Conservation (phyloP, 2,329 filamentous ascomycete species). For the Shiraia bambusicola region DNA sequence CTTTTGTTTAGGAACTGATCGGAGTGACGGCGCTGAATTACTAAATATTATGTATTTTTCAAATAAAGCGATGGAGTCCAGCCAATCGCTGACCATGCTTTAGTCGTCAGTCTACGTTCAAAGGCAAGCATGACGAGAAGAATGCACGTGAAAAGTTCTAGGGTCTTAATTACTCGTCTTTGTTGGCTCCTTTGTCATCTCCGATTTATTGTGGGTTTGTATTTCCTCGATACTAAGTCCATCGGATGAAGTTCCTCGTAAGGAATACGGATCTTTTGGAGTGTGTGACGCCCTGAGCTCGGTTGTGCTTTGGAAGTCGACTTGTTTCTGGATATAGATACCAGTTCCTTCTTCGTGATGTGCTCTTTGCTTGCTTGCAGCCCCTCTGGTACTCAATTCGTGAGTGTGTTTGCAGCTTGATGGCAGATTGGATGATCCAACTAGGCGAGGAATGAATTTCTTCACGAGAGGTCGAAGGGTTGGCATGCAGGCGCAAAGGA, state of each 20-base stretch:
- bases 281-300: conserved; percentile 4
- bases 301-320: conserved; percentile 19
- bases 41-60: no score
- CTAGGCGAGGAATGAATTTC: conserved; percentile 9
- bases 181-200: no score
- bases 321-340: conserved; percentile 18
- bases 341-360: conserved; percentile 3
- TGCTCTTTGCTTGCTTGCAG: neutral
- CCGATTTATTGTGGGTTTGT: no score
- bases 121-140: no score
- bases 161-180: no score
- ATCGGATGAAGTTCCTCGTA: neutral
- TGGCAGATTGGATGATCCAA: conserved; percentile 5
- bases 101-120: no score
- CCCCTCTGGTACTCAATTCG: neutral
- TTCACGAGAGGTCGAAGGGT: conserved; percentile 16
- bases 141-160: no score
- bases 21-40: no score
- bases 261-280: neutral
- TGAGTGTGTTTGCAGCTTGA: conserved; percentile 1
- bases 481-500: conserved; percentile 22
- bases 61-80: no score
- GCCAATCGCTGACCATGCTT: no score
- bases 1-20: no score
- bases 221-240: neutral